These are phyloP conservation scores for Globisporangium heterothallicum DNA, from an alignment of 352 stramenopile species.

Conservation along the genomic window DNA sequence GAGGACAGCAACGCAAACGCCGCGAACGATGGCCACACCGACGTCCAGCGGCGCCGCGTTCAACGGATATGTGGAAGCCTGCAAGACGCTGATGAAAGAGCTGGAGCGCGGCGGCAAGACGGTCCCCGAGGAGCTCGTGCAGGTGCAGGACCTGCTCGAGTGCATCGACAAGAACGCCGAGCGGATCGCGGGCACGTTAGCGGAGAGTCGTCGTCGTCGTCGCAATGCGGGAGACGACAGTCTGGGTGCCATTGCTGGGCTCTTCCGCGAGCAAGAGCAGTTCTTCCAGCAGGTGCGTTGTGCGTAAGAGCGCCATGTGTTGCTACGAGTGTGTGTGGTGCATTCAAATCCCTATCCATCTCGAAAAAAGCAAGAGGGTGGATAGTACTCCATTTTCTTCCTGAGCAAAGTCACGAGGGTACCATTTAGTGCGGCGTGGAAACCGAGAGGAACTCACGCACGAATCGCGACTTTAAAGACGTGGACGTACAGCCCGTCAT, in stretches of 20 bases:
- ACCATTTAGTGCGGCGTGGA: no score
- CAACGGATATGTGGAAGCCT: slow-evolving; percentile 25
- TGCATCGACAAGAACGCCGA: slow-evolving; percentile 65
- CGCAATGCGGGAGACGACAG: slow-evolving; percentile 14
- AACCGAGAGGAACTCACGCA: no score
- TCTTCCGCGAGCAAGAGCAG: slow-evolving; percentile 58
- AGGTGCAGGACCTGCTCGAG: slow-evolving; percentile 61
- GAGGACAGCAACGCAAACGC: no score
- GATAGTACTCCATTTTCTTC: no score
- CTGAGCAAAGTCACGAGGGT: no score
- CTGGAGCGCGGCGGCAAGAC: slow-evolving; percentile 17
- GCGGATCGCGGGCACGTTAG: slow-evolving; percentile 53
- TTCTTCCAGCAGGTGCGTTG: slow-evolving; percentile 30
- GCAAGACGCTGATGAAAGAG: slow-evolving; percentile 28
- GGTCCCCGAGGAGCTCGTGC: slow-evolving; percentile 42
- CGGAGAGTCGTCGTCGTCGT: slow-evolving; percentile 23
- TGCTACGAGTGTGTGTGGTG: neutral
- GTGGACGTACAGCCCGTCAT: no score
- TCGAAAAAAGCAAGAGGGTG: no score
- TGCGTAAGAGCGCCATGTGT: neutral
- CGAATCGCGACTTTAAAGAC: no score
- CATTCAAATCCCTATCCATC: no score
- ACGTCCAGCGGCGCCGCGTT: neutral
- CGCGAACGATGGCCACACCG: slow-evolving; percentile 8
- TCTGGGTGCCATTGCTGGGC: slow-evolving; percentile 30